Evolutionary conservation across 73 alveolate genomes (phyloP).

Genomic region (Tetrahymena malaccensis): DNA sequence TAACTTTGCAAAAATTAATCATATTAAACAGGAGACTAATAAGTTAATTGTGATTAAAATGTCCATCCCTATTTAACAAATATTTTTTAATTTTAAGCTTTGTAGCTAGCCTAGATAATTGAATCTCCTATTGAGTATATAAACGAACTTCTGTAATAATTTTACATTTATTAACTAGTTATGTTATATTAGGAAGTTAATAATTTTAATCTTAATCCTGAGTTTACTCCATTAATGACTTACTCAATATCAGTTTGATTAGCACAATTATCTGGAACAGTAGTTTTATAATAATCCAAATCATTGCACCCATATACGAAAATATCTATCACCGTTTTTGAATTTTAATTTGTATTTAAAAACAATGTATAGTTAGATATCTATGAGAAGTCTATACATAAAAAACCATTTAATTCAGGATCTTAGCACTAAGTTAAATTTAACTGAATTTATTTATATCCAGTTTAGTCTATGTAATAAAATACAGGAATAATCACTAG

Average conservation of each 20-base stretch:
- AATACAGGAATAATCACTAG: not conserved
- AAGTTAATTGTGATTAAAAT: no score
- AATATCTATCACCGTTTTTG: not conserved
- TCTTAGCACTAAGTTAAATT: not conserved
- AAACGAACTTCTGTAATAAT: not conserved
- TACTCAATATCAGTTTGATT: not conserved
- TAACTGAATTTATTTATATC: no score
- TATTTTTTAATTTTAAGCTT: not conserved
- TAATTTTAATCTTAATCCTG: not conserved
- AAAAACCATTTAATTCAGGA: not conserved
- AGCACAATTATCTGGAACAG: not conserved
- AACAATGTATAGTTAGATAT: not conserved
- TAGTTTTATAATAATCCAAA: not conserved
- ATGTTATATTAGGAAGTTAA: not conserved
- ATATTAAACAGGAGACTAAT: not conserved
- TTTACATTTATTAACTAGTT: not conserved
- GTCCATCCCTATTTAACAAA: not conserved
- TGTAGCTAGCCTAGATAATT: not conserved
- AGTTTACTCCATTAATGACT: not conserved
- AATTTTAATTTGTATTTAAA: not conserved
- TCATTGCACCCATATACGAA: not conserved
- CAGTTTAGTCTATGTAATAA: not conserved
- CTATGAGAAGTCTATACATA: not conserved
- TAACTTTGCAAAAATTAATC: not conserved
- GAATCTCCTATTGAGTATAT: not conserved